A percentile compares a stretch with the other conserved stretches of the same genome.
These are phyloP conservation scores for Populus hybrid DNA, from an alignment of 441 rosid genomes.

Conservation along the genomic window DNA sequence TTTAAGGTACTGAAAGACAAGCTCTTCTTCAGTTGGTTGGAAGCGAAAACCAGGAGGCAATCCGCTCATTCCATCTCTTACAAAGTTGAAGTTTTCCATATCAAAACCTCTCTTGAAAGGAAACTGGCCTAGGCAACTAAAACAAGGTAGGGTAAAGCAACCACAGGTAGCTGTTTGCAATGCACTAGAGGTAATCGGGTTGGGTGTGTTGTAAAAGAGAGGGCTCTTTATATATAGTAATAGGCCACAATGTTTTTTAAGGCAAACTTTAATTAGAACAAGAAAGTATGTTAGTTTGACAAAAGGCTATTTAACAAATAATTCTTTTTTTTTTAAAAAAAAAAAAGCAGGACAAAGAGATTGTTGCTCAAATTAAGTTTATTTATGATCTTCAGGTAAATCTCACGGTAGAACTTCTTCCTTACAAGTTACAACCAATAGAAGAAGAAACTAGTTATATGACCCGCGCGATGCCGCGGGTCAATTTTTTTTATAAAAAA, in stretches of 20 bases:
- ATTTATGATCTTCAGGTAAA: background rate
- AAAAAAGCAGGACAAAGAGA: background rate
- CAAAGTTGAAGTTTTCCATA: conserved; percentile 40
- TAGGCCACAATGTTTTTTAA: background rate
- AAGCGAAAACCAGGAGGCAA: conserved; percentile 80
- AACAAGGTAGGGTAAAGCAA: background rate
- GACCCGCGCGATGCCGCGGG: too few relatives aligned
- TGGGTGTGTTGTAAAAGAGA: background rate
- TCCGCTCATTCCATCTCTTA: conserved; percentile 35
- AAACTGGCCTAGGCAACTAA: background rate
- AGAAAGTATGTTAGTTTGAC: too few relatives aligned
- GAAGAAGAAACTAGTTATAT: background rate
- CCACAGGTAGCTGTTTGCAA: background rate
- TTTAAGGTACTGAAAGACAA: conserved; percentile 58
- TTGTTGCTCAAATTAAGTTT: background rate
- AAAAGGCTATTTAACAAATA: background rate
- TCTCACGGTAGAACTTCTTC: background rate
- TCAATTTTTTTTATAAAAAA: too few relatives aligned
- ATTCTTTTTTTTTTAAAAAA: too few relatives aligned
- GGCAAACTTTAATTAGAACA: too few relatives aligned
- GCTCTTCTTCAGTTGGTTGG: conserved; percentile 86
- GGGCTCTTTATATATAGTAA: conserved; percentile 3
- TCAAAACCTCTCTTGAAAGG: background rate
- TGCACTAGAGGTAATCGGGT: background rate
- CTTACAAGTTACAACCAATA: background rate